Evolutionary conservation across 495 filamentous ascomycete genomes (phyloP), one percentile per base, ranked within the genome.

Genomic region (Hypoxylon fuscum): DNA sequence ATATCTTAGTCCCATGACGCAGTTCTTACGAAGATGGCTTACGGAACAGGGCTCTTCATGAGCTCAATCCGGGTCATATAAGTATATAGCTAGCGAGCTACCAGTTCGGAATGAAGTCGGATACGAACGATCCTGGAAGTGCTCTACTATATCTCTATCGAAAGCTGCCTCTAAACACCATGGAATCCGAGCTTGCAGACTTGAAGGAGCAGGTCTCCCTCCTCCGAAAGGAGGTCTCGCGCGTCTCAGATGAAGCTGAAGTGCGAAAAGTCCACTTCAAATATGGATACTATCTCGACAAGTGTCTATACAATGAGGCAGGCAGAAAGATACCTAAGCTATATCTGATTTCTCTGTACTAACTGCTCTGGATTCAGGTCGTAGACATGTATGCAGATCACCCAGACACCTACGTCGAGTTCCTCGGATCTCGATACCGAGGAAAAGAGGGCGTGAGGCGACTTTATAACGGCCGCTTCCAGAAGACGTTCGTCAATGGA

Each of bases 271-370:
- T 78, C 5, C 81, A 83, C 59, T 76, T 74, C 75, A 83, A 83
- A 62, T 85, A 85, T 63, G 82, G 82, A 45, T 85, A 85, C 70
- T 85, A 85, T 61, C 76, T 85, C 37, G 82, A 85, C 72, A 85
- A 85, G 47, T 85, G 82, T 55, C 72, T 84, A 1, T 85, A 85
- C 73, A 77, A 83, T 54, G 77, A 85, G 70, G 80, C 75, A 49
- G 46, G 69, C 34, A 38, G 1, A 22, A 41, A 3, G 32, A 12
- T n/a, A 42, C 25, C 3, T 3, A 8, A 8, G 3, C 20, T 15
- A 37, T 22, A 29, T 25, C 35, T 38, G 34, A 25, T 50, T 34
- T 38, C 35, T 9, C 31, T 12, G 11, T 57, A 51, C 45, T 64
- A 29, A 50, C 37, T n/a, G 10, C 37, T 11, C 14, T 12, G 25